A percentile compares a stretch with the other conserved stretches of the same genome.
These are phyloP conservation scores for Eucalyptus polyanthemos DNA, from an alignment of 345 rosid species.

Conservation along the genomic window DNA sequence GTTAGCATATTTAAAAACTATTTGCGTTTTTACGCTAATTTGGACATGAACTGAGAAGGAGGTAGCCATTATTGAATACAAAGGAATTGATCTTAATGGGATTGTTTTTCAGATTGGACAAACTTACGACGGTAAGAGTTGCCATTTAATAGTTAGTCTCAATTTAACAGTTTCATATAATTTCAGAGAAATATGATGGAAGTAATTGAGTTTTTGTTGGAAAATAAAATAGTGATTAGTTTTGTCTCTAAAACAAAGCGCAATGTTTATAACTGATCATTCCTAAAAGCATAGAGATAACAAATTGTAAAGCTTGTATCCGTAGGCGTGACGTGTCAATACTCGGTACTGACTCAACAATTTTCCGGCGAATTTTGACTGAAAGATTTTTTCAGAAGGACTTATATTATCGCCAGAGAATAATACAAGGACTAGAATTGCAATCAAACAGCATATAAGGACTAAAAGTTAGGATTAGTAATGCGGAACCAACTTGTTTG, in stretches of 20 bases:
- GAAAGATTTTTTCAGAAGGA: not conserved
- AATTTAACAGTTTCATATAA: not conserved
- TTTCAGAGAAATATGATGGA: not conserved
- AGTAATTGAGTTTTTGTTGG: not conserved
- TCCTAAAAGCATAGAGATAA: not conserved
- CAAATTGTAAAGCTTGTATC: not conserved
- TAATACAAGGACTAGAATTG: not conserved
- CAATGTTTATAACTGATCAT: not conserved
- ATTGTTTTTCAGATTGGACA: not conserved
- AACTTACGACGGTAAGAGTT: not conserved
- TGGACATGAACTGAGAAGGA: not conserved
- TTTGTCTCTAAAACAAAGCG: not conserved
- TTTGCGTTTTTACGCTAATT: not conserved
- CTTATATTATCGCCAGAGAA: not conserved
- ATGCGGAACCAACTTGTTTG: not conserved
- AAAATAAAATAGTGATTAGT: not conserved
- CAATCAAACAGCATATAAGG: not conserved
- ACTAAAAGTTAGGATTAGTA: not conserved
- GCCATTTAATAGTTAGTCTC: not conserved
- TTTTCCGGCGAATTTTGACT: not conserved
- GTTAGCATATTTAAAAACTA: not conserved
- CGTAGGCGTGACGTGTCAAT: not conserved
- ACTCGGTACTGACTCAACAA: not conserved
- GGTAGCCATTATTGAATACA: not conserved
- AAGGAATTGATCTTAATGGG: not conserved